Evolutionary conservation across 2,329 filamentous ascomycete species (phyloP), one percentile per base, ranked within the genome.

Genomic region (Rhinocladiella similis): DNA sequence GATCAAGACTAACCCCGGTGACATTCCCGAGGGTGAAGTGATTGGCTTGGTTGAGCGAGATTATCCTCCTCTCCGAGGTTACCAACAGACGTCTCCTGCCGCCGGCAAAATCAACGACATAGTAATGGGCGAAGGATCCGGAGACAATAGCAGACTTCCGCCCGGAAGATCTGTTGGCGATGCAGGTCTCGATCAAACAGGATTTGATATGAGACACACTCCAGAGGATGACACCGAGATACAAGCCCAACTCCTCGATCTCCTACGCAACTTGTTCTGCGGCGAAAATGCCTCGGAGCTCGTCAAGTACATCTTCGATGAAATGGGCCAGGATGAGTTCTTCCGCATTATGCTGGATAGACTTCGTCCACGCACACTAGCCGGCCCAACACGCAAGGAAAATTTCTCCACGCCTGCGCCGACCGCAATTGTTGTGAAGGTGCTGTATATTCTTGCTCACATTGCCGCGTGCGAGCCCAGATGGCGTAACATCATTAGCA

Each of bases 211-310:
- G 19, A 81, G 85, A 27, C 86, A 86, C 67, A 84, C 87, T 16
- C 83, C 87, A 50, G 86, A 86, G 63, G 89, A 96, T 63, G 90
- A 95, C 63, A 79, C 92, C 36, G 86, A 87, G 1, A 89, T 97
- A 25, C 93, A 97, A 73, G 91, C 96, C 69, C 92, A 97, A 72
- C 90, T 88, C 0, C 82, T 97, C 16, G 88, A 95, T 65, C 88
- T 97, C 65, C 84, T 99, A 60, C 84, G 93, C 53, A 99, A 99
- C 71, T 78, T 97, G 29, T 89, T 97, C 63, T 88, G 87, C 55
- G 84, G 86, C 58, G 77, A 72, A 64, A 83, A 72, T 63, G 80
- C 74, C 63, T 78, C 71, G 59, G 84, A 76, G 73, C 93, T 97
- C 84, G 91, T 97, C 59, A 91, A 96, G 67, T 86, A 89, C 66